Percentiles rank a stretch among this genome's conserved stretches.
Evolutionary conservation across 2,329 filamentous ascomycete genomes (phyloP).

Genomic region (Aspergillus clavatus): DNA sequence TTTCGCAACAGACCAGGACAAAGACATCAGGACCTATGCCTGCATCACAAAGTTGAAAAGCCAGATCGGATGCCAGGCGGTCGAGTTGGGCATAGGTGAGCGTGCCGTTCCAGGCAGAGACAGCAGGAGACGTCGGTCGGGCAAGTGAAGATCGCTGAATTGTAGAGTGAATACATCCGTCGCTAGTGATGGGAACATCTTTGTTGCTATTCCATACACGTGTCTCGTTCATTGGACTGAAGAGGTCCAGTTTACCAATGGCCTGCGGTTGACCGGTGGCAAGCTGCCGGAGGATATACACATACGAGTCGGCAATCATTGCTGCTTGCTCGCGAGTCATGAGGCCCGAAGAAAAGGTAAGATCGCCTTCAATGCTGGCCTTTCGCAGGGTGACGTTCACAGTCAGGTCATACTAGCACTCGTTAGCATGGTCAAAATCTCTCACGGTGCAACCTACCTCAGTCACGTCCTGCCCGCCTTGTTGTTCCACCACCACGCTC

Average conservation of each 20-base stretch:
- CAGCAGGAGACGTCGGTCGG: slow-evolving; percentile 4
- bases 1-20: slow-evolving; percentile 11
- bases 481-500: not conserved
- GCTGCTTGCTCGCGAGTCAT: slow-evolving; percentile 1
- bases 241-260: not conserved
- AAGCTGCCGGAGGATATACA: not conserved
- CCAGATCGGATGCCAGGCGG: slow-evolving; percentile 4
- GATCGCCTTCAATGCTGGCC: slow-evolving; percentile 19
- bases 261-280: not conserved
- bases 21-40: slow-evolving; percentile 6
- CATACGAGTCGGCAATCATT: slow-evolving; percentile 5
- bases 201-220: slow-evolving; percentile 6
- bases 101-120: slow-evolving; percentile 12
- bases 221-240: not conserved
- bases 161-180: slow-evolving; percentile 7
- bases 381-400: slow-evolving; percentile 3
- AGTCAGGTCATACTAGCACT: slow-evolving; percentile 6
- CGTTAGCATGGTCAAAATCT: not conserved
- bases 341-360: slow-evolving; percentile 4
- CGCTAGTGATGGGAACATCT: slow-evolving; percentile 2
- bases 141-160: slow-evolving; percentile 1
- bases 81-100: slow-evolving; percentile 14
- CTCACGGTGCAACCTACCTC: slow-evolving; percentile 9
- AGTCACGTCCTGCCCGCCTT: slow-evolving; percentile 10
- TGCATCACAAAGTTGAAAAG: slow-evolving; percentile 1